These are phyloP conservation scores for Xylogone sp. DNA, from an alignment of 2,329 filamentous ascomycete genomes.

Conservation along the genomic window DNA sequence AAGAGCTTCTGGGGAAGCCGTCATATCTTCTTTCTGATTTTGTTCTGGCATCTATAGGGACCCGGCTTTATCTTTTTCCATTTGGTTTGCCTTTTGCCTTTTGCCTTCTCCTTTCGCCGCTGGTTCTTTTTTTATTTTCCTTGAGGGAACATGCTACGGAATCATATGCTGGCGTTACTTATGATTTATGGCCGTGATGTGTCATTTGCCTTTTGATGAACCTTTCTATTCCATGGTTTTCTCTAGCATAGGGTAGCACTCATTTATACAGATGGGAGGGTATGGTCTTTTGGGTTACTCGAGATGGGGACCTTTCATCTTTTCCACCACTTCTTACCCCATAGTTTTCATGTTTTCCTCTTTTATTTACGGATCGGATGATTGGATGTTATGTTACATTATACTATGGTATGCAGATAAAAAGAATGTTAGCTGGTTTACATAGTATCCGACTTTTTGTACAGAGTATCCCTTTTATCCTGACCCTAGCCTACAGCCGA, in stretches of 20 bases:
- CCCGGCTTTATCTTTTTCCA: no score
- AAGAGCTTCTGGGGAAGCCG: not conserved
- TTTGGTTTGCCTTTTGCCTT: constrained; percentile 2
- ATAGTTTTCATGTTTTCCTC: not conserved
- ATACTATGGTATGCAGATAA: not conserved
- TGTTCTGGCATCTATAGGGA: not conserved
- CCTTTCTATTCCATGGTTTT: not conserved
- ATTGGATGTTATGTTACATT: not conserved
- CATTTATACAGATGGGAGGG: not conserved
- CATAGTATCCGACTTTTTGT: no score
- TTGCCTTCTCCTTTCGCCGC: not conserved
- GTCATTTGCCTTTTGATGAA: constrained; percentile 7
- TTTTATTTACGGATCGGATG: not conserved
- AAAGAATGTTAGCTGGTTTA: no score
- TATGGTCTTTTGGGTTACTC: not conserved
- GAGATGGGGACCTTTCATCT: not conserved
- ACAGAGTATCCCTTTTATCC: no score
- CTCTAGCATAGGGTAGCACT: not conserved
- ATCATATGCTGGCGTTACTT: no score
- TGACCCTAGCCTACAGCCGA: no score
- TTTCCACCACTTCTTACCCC: not conserved
- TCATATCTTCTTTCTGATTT: no score
- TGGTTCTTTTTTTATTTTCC: constrained; percentile 8
- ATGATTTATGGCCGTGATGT: no score
- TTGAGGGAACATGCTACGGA: not conserved